phyloP scores from a whole-genome alignment of 31 red algal species.

The Endocladia muricata region DNA sequence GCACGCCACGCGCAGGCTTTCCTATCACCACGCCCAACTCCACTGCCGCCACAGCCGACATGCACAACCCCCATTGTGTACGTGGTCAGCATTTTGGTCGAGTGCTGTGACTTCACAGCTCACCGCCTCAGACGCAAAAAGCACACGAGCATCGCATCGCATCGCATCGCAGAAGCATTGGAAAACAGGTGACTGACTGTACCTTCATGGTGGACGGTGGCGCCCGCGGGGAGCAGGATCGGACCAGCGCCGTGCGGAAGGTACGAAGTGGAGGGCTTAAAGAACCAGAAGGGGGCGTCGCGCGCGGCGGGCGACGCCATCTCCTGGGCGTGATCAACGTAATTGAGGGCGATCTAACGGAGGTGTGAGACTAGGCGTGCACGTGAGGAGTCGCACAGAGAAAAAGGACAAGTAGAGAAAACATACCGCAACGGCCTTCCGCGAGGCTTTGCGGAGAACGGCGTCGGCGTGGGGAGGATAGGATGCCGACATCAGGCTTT shows the following conservation, averaged over 20 bases:
- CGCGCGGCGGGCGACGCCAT: conserved; percentile 49
- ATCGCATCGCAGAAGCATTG: too few relatives aligned
- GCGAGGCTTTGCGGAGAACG: conserved; percentile 44
- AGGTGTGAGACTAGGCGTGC: too few relatives aligned
- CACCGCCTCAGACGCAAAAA: too few relatives aligned
- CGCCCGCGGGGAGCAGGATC: conserved; percentile 23
- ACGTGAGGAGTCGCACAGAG: too few relatives aligned
- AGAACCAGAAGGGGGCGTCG: conserved; percentile 54
- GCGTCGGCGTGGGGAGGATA: conserved; percentile 51
- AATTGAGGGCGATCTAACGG: conserved; percentile 81
- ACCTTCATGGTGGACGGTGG: conserved; percentile 73
- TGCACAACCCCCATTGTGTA: too few relatives aligned
- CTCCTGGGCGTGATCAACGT: conserved; percentile 69
- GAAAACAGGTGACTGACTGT: too few relatives aligned
- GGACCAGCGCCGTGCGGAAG: conserved; percentile 30
- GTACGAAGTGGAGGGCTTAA: conserved; percentile 55
- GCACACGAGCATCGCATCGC: too few relatives aligned
- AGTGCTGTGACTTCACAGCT: too few relatives aligned
- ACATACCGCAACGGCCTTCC: conserved; percentile 64
- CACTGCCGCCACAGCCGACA: too few relatives aligned
- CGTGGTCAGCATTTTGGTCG: too few relatives aligned
- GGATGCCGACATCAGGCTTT: conserved; percentile 24
- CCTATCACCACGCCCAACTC: conserved; percentile 75
- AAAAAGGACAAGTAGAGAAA: too few relatives aligned
- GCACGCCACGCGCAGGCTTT: conserved; percentile 38